Evolutionary conservation across 768 basidiomycete species (phyloP), one percentile per base, ranked within the genome.

Genomic region (Naematelia encephala): DNA sequence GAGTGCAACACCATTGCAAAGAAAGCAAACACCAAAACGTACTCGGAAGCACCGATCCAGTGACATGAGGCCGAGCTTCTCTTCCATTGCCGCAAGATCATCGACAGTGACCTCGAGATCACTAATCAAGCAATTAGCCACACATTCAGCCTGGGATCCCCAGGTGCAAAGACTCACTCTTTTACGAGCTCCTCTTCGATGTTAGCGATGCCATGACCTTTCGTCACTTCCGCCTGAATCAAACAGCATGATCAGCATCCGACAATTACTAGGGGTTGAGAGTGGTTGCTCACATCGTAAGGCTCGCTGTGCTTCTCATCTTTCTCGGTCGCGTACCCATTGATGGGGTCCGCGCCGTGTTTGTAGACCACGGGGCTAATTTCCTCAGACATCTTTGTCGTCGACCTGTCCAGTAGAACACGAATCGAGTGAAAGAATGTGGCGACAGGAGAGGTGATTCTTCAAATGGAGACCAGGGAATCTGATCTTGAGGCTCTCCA

Each of bases 51-150:
- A 21, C 10, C 51, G 49, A 10, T 53, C 51, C 10, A 59, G 12
- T 1, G 29, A 14, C 50, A 59, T 59, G 29, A 16, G 14, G 19
- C 22, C n/a, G n/a, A 57, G 46, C 48, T 50, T 50, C 16, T 50
- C 34, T 43, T 56, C 54, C 22, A 45, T 22, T 11, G 23, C 54
- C 12, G n/a, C 19, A 16, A 56, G 54, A n/a, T 56, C 54, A 23
- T 42, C 29, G 8, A 13, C 52, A 42, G 28, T 19, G 19, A 54
- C 52, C 12, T 30, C 29, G 4, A 54, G 52, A 19, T 54, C 34
- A 14, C 52, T 54, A 25, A 11, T 39, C 34, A 8, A 16, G 16
- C 34, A 8, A 47, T 39, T 16, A 39, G 34, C n/a, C n/a, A n/a
- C n/a, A n/a, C n/a, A n/a, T n/a, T n/a, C n/a, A n/a, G n/a, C n/a